A percentile compares a stretch with the other conserved stretches of the same genome.
Evolutionary conservation across 805 yeast genomes (phyloP).

Genomic region (Candida takata): DNA sequence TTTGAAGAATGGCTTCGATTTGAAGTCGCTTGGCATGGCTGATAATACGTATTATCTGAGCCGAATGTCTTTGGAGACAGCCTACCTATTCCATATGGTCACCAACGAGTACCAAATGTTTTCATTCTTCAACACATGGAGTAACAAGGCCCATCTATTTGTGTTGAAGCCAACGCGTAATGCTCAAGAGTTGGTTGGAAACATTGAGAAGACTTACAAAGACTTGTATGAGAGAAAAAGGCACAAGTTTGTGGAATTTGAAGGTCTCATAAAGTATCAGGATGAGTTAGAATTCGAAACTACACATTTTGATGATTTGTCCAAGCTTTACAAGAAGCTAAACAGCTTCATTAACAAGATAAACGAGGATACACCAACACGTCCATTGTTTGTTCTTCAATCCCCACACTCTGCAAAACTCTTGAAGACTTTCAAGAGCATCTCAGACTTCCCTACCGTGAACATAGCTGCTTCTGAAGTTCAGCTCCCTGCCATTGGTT

Average conservation of each 20-base stretch:
- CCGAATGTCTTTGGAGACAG: constrained; percentile 46
- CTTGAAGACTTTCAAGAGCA: constrained; percentile 36
- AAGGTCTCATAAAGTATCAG: constrained; percentile 46
- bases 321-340: constrained; percentile 51
- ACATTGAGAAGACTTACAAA: constrained; percentile 45
- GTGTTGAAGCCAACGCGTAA: constrained; percentile 60
- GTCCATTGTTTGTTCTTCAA: constrained; percentile 61
- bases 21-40: constrained; percentile 42
- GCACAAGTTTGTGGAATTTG: constrained; percentile 34
- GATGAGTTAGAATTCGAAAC: constrained; percentile 48
- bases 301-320: constrained; percentile 44
- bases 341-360: constrained; percentile 47
- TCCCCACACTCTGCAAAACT: constrained; percentile 54
- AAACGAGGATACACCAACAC: constrained; percentile 61
- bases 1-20: constrained; percentile 74
- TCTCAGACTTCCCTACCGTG: constrained; percentile 55
- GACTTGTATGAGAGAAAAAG: constrained; percentile 45
- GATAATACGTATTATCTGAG: constrained; percentile 48
- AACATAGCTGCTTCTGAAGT: constrained; percentile 52
- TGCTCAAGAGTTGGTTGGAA: constrained; percentile 60
- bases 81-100: constrained; percentile 61
- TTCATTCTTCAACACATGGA: constrained; percentile 61
- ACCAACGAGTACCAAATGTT: constrained; percentile 73
- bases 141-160: constrained; percentile 39
- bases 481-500: constrained; percentile 65